Base-by-base conservation (phyloP, 257 asterid species). In the Leonotis leonurus region DNA sequence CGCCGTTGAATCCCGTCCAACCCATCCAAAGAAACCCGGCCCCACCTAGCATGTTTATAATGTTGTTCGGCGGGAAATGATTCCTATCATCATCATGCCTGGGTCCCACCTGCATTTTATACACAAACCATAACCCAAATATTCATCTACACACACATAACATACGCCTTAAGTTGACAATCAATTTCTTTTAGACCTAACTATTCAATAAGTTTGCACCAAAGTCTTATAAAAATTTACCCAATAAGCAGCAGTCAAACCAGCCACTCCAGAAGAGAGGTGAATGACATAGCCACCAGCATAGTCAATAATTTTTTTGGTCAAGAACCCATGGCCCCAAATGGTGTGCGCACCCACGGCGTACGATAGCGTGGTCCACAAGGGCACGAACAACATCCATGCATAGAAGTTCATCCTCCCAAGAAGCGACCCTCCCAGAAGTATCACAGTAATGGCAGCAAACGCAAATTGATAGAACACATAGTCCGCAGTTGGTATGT, bases 231-330 rank as follows among this genome's bases (percentile, higher is more conserved):
- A n/a, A n/a, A n/a, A n/a, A n/a, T n/a, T 63, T 80, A 87, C 95
- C 95, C 93, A 87, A 63, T 82, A 87, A 53, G 93, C 95, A 32
- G 95, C 95, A 11, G 95, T 84, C 56, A 87, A 82, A 51, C 95
- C 95, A 35, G 93, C 95, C 0, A 80, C 83, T 0, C 95, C 95
- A 3, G 95, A 84, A 24, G 90, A 80, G 5, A 87, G 63, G 62
- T 87, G 93, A 8, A 87, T 77, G 0, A 87, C 95, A 72, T 82
- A 87, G n/a, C 95, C 95, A 1, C 95, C 91, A 0, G 95, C 74
- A 27, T 69, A 86, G 24, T 86, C 95, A 49, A 86, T 84, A 21
- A 84, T 65, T n/a, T 13, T 24, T 13, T 24, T 2, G 0, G 18
- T 68, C 68, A 86, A 74, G 62, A 81, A 83, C 1, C 95, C 95